Base-by-base conservation (phyloP, 2,329 filamentous ascomycete species). In the Huntiella savannae region DNA sequence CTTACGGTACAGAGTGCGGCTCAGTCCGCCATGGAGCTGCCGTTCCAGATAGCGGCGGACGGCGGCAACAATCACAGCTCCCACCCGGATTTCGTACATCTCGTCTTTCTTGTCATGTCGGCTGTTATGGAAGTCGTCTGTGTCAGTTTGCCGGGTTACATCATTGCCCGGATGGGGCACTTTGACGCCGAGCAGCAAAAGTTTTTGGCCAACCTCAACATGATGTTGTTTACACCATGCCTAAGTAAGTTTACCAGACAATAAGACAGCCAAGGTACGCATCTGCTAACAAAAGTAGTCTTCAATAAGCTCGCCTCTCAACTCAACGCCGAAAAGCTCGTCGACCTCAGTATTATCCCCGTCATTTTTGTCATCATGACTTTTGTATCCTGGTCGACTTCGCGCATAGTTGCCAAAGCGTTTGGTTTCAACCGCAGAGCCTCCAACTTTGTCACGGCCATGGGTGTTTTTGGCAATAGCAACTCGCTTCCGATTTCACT, bases 401-500 rank as follows among this genome's bases (percentile, higher is more conserved):
- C 87, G 2, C 63, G 76, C 6, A 56, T 71, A 10, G 73, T 96
- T 46, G 75, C 82, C 13, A 79, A 74, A 61, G 65, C 76, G 42
- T 93, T 87, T 60, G 70, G 82, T 12, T 87, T 98, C 62, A 77
- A 76, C 55, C 86, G 82, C 60, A 77, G 88, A 51, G 82, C 86
- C 37, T 75, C 79, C 53, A 98, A 98, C 64, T 98, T 98, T 57
- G 82, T 98, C 37, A 82, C 85, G 32, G 91, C 91, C 45, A 98
- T 98, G 91, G 87, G 83, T 34, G 73, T 96, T 42, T 98, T 98
- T 60, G 91, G 88, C 55, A 98, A 98, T 61, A 96, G 88, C 33
- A 98, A 98, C 63, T 96, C 91, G 13, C 72, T 98, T 15, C 91
- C 91, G 0, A 96, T 98, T 51, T 98, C 91, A 0, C 76, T 98